Conservation (phyloP, 139 green algal genomes). For the Chloropicon primus region DNA sequence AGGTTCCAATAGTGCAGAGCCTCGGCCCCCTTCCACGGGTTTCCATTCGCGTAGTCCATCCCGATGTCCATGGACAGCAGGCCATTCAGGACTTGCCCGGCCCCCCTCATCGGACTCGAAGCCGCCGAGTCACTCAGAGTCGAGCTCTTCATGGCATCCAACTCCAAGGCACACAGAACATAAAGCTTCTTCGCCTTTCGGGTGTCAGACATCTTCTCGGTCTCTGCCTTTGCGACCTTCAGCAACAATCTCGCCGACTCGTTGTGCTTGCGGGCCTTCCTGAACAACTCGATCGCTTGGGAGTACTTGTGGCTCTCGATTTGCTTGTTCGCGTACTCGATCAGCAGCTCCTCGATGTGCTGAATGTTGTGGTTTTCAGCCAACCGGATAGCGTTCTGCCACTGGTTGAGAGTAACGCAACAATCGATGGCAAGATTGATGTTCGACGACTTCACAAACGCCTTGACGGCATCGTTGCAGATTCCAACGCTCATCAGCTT, state of each 20-base stretch:
- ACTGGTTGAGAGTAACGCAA: constrained; percentile 69
- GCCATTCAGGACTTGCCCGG: constrained; percentile 47
- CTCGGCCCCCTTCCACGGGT: constrained; percentile 56
- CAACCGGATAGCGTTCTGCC: constrained; percentile 53
- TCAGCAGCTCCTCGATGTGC: constrained; percentile 52
- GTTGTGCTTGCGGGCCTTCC: constrained; percentile 39
- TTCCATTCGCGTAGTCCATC: constrained; percentile 23
- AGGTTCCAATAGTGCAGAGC: constrained; percentile 73
- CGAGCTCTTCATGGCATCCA: constrained; percentile 38
- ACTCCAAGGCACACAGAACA: constrained; percentile 62
- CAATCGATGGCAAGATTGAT: constrained; percentile 59
- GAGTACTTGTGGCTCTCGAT: constrained; percentile 45
- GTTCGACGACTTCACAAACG: constrained; percentile 46
- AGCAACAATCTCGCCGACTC: constrained; percentile 51
- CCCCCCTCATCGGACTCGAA: constrained; percentile 19
- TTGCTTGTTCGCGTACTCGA: constrained; percentile 54
- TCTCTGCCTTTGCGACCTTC: constrained; percentile 20
- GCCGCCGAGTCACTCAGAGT: constrained; percentile 28
- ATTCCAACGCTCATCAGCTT: constrained; percentile 58
- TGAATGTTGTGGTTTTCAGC: constrained; percentile 34
- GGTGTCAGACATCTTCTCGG: not conserved
- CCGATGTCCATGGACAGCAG: constrained; percentile 55
- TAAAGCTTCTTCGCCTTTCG: constrained; percentile 61
- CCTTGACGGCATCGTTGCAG: constrained; percentile 48
- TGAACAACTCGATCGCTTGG: constrained; percentile 21